Percentiles rank a stretch among this genome's conserved stretches.
These are phyloP conservation scores for Babesia microti DNA, from an alignment of 169 alveolate genomes.

Conservation along the genomic window DNA sequence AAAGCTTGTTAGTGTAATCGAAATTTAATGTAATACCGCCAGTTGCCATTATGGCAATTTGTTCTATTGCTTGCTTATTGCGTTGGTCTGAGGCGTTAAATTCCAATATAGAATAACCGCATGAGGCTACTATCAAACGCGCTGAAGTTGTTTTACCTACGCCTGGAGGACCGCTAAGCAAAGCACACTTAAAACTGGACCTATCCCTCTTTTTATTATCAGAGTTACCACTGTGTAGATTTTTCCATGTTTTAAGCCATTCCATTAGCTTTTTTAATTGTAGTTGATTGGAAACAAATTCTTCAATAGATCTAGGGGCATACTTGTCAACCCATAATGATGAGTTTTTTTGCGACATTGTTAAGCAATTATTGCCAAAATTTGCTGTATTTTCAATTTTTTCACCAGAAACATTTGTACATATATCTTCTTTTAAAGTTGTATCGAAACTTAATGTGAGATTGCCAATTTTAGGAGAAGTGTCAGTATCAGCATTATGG, in stretches of 20 bases:
- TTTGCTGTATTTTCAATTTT: no score
- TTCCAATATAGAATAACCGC: conserved; percentile 83
- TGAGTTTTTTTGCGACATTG: no score
- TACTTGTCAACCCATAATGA: conserved; percentile 88
- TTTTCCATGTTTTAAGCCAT: conserved; percentile 90
- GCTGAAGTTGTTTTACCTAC: conserved; percentile 96
- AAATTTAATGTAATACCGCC: conserved; percentile 60
- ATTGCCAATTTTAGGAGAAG: no score
- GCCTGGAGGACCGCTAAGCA: conserved; percentile 98
- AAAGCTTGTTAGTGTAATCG: conserved; percentile 29
- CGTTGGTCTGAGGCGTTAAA: conserved; percentile 94
- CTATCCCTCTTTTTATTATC: no score
- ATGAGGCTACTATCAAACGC: conserved; percentile 73
- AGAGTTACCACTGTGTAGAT: no score
- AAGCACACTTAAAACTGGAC: conserved; percentile 65
- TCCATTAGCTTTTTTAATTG: conserved; percentile 67
- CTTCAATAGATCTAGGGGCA: conserved; percentile 77
- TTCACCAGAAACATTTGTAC: no score
- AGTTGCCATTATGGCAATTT: conserved; percentile 58
- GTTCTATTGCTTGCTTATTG: conserved; percentile 81
- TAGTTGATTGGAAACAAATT: conserved; percentile 82
- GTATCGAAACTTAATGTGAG: no score
- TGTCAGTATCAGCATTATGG: no score
- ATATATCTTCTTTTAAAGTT: no score
- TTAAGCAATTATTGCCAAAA: no score